Evolutionary conservation across 768 basidiomycete genomes (phyloP).

Genomic region (Antrodiella citrinella): DNA sequence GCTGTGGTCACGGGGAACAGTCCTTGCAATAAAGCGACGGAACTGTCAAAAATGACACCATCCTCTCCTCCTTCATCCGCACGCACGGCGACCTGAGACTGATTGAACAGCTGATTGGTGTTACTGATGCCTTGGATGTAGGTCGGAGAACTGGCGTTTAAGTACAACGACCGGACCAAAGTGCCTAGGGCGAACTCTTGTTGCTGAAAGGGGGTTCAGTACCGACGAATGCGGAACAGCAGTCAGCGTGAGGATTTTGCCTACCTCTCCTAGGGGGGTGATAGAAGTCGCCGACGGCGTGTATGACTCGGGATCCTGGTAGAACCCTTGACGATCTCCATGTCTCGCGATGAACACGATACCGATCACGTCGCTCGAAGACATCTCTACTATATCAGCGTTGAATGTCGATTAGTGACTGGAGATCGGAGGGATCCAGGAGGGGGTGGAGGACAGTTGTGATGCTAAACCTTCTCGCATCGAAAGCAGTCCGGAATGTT

Average conservation of each 20-base stretch:
- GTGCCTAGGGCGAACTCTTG: conserved; percentile 53
- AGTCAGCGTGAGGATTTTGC: conserved; percentile 14
- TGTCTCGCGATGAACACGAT: conserved; percentile 19
- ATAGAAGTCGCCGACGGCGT: conserved; percentile 48
- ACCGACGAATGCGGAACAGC: background rate
- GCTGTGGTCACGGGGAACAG: conserved; percentile 44
- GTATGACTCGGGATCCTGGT: conserved; percentile 54
- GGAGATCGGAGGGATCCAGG: background rate
- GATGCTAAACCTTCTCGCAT: background rate
- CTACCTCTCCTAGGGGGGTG: conserved; percentile 61
- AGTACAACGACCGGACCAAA: conserved; percentile 43
- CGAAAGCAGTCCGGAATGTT: too few relatives aligned
- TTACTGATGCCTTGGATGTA: conserved; percentile 35
- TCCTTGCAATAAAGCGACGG: conserved; percentile 62
- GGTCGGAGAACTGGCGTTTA: conserved; percentile 43
- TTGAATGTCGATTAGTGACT: background rate
- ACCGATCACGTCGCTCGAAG: conserved; percentile 14
- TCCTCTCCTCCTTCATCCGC: conserved; percentile 69
- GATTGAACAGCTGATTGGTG: conserved; percentile 25
- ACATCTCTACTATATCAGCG: background rate
- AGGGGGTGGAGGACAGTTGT: background rate
- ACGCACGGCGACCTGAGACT: conserved; percentile 36
- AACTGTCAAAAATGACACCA: conserved; percentile 58
- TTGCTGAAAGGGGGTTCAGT: conserved; percentile 19
- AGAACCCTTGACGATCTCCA: conserved; percentile 40